Evolutionary conservation across 805 yeast species (phyloP).

Genomic region (Candida michaelii): DNA sequence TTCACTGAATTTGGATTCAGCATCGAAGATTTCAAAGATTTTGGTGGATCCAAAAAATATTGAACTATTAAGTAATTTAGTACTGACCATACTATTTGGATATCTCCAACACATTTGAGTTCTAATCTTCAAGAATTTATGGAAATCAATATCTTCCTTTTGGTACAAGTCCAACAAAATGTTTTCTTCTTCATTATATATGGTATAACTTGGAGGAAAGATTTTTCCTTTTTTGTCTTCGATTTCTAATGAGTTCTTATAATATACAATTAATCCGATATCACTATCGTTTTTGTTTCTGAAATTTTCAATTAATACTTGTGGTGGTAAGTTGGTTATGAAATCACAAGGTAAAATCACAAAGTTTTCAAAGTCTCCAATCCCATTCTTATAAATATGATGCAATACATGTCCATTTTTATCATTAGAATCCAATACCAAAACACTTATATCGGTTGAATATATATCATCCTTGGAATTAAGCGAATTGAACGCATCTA

Average conservation of each 20-base stretch:
- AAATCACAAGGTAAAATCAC: constrained; percentile 94
- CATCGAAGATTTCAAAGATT: constrained; percentile 51
- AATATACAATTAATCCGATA: constrained; percentile 74
- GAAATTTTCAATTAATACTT: constrained; percentile 78
- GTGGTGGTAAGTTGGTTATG: constrained; percentile 89
- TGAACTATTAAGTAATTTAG: constrained; percentile 70
- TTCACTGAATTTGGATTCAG: constrained; percentile 35
- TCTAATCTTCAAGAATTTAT: constrained; percentile 72
- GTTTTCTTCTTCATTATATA: constrained; percentile 54
- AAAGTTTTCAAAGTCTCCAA: constrained; percentile 34
- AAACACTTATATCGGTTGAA: constrained; percentile 19
- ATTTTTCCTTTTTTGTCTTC: constrained; percentile 67
- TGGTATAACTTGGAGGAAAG: constrained; percentile 65
- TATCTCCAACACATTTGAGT: constrained; percentile 88
- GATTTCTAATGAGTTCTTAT: constrained; percentile 69
- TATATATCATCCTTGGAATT: constrained; percentile 17
- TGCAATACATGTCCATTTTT: constrained; percentile 65
- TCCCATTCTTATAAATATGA: constrained; percentile 38
- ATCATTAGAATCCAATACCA: constrained; percentile 27
- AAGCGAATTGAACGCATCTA: constrained; percentile 15
- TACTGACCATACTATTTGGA: constrained; percentile 76
- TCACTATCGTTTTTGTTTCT: constrained; percentile 68
- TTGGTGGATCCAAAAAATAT: constrained; percentile 49
- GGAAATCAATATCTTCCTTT: constrained; percentile 64
- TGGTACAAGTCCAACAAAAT: constrained; percentile 71